Percentiles rank a stretch among this genome's conserved stretches.
phyloP scores from a whole-genome alignment of 169 alveolate species.

The Babesia bigemina region DNA sequence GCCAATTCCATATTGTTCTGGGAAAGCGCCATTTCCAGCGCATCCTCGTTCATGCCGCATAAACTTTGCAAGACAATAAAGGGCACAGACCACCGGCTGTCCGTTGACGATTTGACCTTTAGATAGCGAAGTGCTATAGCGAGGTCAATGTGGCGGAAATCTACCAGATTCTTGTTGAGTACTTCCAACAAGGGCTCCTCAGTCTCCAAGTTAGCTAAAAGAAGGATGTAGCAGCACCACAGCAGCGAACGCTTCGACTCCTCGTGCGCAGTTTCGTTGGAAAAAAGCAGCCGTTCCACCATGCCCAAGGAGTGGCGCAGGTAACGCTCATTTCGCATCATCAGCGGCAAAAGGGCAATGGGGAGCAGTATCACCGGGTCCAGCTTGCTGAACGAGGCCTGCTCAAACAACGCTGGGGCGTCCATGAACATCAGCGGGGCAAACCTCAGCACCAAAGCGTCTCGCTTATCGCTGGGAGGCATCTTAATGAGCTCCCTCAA shows the following conservation, averaged over 20 bases:
- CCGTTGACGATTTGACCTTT: slow-evolving; percentile 30
- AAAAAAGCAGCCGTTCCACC: slow-evolving; percentile 29
- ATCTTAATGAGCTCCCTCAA: slow-evolving; percentile 49
- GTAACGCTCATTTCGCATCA: slow-evolving; percentile 28
- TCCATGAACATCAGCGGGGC: slow-evolving; percentile 66
- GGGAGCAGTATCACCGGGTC: slow-evolving; percentile 53
- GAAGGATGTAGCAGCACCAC: slow-evolving; percentile 62
- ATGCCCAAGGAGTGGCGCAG: slow-evolving; percentile 49
- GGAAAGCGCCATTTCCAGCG: slow-evolving; percentile 57
- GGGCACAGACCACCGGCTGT: slow-evolving; percentile 58
- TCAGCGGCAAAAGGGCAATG: slow-evolving; percentile 46
- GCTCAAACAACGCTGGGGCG: slow-evolving; percentile 43
- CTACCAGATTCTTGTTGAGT: slow-evolving; percentile 13
- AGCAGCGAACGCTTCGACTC: slow-evolving; percentile 42
- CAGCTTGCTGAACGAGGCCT: slow-evolving; percentile 43
- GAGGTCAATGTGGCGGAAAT: slow-evolving; percentile 52
- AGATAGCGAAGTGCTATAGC: slow-evolving; percentile 58
- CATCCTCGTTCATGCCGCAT: slow-evolving; percentile 66
- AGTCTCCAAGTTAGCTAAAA: slow-evolving; percentile 44
- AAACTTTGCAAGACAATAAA: slow-evolving; percentile 59
- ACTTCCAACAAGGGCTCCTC: slow-evolving; percentile 34
- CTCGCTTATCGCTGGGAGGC: slow-evolving; percentile 60
- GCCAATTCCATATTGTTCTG: slow-evolving; percentile 45
- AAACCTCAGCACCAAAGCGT: slow-evolving; percentile 46
- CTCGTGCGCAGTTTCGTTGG: slow-evolving; percentile 15